Percentiles rank a stretch among this genome's conserved stretches.
These are phyloP conservation scores for Pleurotus salmoneostramineus DNA, from an alignment of 768 basidiomycete genomes.

Conservation along the genomic window DNA sequence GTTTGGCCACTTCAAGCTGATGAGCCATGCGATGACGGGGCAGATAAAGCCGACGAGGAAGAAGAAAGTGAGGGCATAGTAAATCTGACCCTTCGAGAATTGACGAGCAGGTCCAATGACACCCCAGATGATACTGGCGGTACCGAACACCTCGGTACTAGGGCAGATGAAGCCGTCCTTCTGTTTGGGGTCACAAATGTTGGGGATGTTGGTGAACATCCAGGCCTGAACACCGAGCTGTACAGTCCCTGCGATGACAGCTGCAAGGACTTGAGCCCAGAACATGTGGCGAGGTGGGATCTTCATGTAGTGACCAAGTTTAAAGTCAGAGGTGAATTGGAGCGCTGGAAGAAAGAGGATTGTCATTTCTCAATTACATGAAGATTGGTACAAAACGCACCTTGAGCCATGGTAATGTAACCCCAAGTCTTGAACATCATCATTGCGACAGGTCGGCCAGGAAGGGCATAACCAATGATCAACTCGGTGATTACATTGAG, in stretches of 20 bases:
- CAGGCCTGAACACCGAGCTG: slow-evolving; percentile 76
- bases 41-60: slow-evolving; percentile 72
- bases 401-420: slow-evolving; percentile 65
- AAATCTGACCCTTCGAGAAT: slow-evolving; percentile 64
- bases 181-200: slow-evolving; percentile 53
- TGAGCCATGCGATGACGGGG: slow-evolving; percentile 51
- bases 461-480: slow-evolving; percentile 75
- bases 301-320: slow-evolving; percentile 78
- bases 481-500: slow-evolving; percentile 72
- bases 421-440: slow-evolving; percentile 88
- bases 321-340: slow-evolving; percentile 70
- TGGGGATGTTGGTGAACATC: slow-evolving; percentile 64
- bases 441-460: slow-evolving; percentile 77
- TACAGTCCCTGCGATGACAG: slow-evolving; percentile 64
- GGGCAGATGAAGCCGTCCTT: slow-evolving; percentile 70
- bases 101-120: slow-evolving; percentile 72
- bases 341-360: slow-evolving; percentile 36
- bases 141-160: slow-evolving; percentile 66
- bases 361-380: background rate
- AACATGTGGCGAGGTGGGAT: slow-evolving; percentile 51
- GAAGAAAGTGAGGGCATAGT: slow-evolving; percentile 63
- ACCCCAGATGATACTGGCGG: slow-evolving; percentile 78
- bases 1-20: slow-evolving; percentile 59
- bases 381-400: slow-evolving; percentile 9
- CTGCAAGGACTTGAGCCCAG: slow-evolving; percentile 33